Percentiles rank a stretch among this genome's conserved stretches.
Conservation (phyloP, 1,284 basidiomycete genomes). For the Pseudomicrostroma phylloplanum region DNA sequence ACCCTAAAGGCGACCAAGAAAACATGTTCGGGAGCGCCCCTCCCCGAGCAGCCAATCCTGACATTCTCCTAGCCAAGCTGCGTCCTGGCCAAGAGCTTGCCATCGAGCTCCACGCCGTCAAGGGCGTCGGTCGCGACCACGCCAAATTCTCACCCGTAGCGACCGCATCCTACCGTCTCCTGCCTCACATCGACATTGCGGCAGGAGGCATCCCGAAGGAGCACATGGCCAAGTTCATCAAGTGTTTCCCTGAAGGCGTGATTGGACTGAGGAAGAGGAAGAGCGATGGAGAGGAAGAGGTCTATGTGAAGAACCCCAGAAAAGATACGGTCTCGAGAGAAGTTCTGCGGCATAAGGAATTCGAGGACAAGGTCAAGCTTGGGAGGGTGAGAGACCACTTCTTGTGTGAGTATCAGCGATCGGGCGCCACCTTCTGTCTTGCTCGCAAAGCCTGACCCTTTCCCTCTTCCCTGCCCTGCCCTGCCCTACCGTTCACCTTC, state of each 20-base stretch:
- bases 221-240: conserved; percentile 67
- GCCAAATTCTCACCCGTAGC: conserved; percentile 92
- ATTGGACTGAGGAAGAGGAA: conserved; percentile 63
- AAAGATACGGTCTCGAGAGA: conserved; percentile 89
- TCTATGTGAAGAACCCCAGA: conserved; percentile 62
- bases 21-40: conserved; percentile 53
- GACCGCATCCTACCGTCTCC: conserved; percentile 74
- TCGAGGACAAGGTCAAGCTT: conserved; percentile 75
- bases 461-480: conserved; percentile 6
- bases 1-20: conserved; percentile 77
- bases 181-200: conserved; percentile 78
- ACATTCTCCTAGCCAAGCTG: conserved; percentile 90
- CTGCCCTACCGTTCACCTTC: not conserved
- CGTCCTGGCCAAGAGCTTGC: conserved; percentile 78
- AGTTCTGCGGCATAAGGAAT: conserved; percentile 85
- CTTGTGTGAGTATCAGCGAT: conserved; percentile 65
- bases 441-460: conserved; percentile 11
- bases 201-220: conserved; percentile 59
- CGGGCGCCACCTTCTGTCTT: too few relatives aligned
- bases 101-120: conserved; percentile 84
- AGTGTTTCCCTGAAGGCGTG: conserved; percentile 85
- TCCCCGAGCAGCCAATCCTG: conserved; percentile 68
- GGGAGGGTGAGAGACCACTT: conserved; percentile 86
- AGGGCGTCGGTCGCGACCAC: conserved; percentile 91
- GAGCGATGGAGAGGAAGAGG: conserved; percentile 58